Conservation (phyloP, 2,329 filamentous ascomycete genomes). For the Stemphylium lycopersici region DNA sequence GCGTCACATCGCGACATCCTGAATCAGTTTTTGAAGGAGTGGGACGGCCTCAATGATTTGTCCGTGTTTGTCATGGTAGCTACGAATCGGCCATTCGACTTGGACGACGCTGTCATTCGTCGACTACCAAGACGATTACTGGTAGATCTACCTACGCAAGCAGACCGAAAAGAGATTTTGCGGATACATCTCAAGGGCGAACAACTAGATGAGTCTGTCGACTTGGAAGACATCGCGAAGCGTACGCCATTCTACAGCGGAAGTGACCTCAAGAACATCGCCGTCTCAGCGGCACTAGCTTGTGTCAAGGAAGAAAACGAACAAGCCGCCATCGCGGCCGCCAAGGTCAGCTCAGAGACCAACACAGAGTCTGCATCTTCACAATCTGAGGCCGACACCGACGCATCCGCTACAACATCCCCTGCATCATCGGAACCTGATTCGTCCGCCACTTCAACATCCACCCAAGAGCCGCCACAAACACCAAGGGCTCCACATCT, state of each 20-base stretch:
- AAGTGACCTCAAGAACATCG: constrained; percentile 82
- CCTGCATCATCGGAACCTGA: constrained; percentile 5
- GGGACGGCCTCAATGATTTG: constrained; percentile 86
- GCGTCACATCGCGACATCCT: constrained; percentile 85
- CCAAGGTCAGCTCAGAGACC: constrained; percentile 17
- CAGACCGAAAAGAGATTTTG: constrained; percentile 71
- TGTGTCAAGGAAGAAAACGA: constrained; percentile 77
- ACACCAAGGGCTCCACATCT: constrained; percentile 41
- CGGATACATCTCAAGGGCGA: constrained; percentile 74
- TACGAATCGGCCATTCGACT: constrained; percentile 92
- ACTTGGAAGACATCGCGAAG: constrained; percentile 66
- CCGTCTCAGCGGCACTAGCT: constrained; percentile 78
- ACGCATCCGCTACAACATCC: neutral
- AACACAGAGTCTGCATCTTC: neutral
- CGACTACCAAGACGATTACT: constrained; percentile 74
- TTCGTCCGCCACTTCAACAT: neutral
- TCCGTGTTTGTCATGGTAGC: constrained; percentile 98
- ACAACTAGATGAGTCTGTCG: constrained; percentile 64
- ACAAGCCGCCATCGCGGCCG: constrained; percentile 37
- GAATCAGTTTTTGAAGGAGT: constrained; percentile 95
- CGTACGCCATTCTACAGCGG: constrained; percentile 80
- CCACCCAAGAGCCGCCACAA: neutral
- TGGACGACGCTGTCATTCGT: constrained; percentile 86
- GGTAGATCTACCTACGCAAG: constrained; percentile 72
- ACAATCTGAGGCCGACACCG: neutral